Evolutionary conservation across 129 eudicot genomes (phyloP).

Genomic region (Flaveria brownii): DNA sequence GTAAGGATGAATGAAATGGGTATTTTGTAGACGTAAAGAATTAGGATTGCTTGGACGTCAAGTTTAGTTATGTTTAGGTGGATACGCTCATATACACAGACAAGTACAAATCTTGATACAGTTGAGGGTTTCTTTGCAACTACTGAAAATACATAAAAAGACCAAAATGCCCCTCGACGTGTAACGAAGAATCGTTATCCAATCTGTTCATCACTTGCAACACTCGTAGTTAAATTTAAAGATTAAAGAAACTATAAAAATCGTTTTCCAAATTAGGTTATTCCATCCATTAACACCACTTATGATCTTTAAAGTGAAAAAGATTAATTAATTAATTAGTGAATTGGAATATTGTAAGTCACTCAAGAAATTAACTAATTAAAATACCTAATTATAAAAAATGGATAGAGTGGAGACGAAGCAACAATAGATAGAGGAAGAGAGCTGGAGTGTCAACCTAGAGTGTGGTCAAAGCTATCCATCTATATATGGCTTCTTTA

Average conservation of each 20-base stretch:
- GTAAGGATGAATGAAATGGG: constrained; percentile 23
- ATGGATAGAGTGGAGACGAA: constrained; percentile 67
- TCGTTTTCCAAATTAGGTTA: constrained; percentile 10
- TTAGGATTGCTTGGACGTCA: constrained; percentile 94
- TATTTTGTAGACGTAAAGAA: constrained; percentile 41
- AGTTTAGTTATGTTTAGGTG: constrained; percentile 67
- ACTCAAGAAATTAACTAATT: background rate
- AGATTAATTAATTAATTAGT: background rate
- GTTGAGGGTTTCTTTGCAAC: constrained; percentile 38
- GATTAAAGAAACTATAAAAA: background rate
- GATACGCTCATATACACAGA: constrained; percentile 26
- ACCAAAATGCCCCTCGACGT: constrained; percentile 22
- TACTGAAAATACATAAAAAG: background rate
- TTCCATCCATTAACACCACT: background rate
- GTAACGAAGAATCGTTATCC: background rate
- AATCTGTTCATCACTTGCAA: too few relatives aligned
- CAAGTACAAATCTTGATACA: constrained; percentile 32
- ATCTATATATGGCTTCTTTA: constrained; percentile 26
- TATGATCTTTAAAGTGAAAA: background rate
- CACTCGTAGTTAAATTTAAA: too few relatives aligned
- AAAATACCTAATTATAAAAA: background rate
- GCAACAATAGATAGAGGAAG: constrained; percentile 41
- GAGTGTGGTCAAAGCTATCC: constrained; percentile 68
- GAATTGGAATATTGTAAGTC: background rate
- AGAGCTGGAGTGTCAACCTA: constrained; percentile 69